Evolutionary conservation across 805 yeast genomes (phyloP).

Genomic region (Ogataea populi-albae): DNA sequence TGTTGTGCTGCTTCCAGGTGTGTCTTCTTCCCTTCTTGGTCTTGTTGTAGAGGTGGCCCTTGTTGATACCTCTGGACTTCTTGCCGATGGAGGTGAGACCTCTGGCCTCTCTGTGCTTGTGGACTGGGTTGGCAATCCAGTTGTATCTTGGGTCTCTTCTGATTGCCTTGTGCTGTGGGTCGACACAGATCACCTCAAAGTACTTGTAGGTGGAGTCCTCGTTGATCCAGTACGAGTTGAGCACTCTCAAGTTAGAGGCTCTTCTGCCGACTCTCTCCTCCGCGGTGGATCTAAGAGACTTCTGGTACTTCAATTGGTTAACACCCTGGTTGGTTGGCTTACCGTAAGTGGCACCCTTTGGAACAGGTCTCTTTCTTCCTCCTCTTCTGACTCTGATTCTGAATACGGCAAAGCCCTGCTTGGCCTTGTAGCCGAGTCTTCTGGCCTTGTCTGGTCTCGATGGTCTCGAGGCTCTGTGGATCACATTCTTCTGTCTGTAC

Average conservation of each 20-base stretch:
- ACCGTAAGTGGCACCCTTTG: conserved; percentile 99
- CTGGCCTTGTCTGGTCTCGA: conserved; percentile 99
- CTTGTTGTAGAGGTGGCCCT: conserved; percentile 99
- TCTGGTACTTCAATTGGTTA: conserved; percentile 98
- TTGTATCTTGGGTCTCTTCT: conserved; percentile 98
- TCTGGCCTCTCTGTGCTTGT: conserved; percentile 99
- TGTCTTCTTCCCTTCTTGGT: conserved; percentile 98
- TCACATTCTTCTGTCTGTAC: conserved; percentile 98
- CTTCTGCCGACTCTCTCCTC: conserved; percentile 99
- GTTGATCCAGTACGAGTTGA: conserved; percentile 99
- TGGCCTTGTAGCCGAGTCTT: conserved; percentile 99
- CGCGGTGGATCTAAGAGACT: conserved; percentile 95
- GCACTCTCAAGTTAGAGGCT: conserved; percentile 97
- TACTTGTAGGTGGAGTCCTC: conserved; percentile 99
- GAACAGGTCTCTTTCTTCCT: conserved; percentile 99
- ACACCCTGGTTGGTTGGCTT: conserved; percentile 99
- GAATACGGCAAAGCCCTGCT: conserved; percentile 99
- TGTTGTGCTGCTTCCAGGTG: conserved; percentile 99
- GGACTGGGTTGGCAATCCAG: conserved; percentile 99
- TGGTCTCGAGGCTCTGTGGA: conserved; percentile 98
- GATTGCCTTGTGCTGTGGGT: conserved; percentile 98
- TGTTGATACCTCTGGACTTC: conserved; percentile 99
- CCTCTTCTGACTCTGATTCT: conserved; percentile 99
- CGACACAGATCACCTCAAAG: conserved; percentile 96
- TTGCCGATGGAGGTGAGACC: conserved; percentile 98